Evolutionary conservation across 768 basidiomycete species (phyloP).

Genomic region (Boletales sp.): DNA sequence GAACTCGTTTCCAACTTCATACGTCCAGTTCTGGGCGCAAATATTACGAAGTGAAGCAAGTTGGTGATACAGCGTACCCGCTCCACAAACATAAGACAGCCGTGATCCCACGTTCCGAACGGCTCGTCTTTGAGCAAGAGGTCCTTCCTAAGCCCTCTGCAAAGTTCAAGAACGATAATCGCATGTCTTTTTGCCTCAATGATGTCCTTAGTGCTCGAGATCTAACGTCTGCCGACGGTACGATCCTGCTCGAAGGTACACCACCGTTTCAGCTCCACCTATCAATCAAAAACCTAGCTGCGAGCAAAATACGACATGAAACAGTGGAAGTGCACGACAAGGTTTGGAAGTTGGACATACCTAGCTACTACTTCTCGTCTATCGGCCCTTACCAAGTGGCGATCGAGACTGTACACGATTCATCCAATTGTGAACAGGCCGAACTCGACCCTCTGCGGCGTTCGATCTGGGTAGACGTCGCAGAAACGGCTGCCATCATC

Average conservation of each 20-base stretch:
- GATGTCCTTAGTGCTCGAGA: conserved; percentile 61
- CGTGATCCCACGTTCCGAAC: conserved; percentile 63
- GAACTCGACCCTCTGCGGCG: conserved; percentile 56
- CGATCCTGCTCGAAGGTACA: conserved; percentile 71
- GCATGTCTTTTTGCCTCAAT: conserved; percentile 72
- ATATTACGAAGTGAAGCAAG: conserved; percentile 86
- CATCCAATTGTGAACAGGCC: conserved; percentile 77
- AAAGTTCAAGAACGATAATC: conserved; percentile 63
- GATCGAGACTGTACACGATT: conserved; percentile 76
- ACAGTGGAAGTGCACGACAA: conserved; percentile 48
- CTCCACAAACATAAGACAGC: conserved; percentile 60
- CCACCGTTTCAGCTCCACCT: conserved; percentile 83
- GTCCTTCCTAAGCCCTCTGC: conserved; percentile 80
- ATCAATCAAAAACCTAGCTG: conserved; percentile 71
- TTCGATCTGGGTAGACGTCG: conserved; percentile 86
- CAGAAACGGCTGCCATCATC: conserved; percentile 90
- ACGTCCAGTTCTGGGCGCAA: conserved; percentile 75
- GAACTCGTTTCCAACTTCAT: conserved; percentile 76
- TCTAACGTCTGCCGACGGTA: conserved; percentile 43
- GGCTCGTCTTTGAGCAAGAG: conserved; percentile 81
- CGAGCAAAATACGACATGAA: conserved; percentile 58
- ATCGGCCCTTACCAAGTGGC: conserved; percentile 79
- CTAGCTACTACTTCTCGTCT: conserved; percentile 67
- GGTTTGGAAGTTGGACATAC: conserved; percentile 71
- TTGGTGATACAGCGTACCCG: conserved; percentile 84